phyloP scores from a whole-genome alignment of 2,329 filamentous ascomycete species.

The Alternaria arbusti region DNA sequence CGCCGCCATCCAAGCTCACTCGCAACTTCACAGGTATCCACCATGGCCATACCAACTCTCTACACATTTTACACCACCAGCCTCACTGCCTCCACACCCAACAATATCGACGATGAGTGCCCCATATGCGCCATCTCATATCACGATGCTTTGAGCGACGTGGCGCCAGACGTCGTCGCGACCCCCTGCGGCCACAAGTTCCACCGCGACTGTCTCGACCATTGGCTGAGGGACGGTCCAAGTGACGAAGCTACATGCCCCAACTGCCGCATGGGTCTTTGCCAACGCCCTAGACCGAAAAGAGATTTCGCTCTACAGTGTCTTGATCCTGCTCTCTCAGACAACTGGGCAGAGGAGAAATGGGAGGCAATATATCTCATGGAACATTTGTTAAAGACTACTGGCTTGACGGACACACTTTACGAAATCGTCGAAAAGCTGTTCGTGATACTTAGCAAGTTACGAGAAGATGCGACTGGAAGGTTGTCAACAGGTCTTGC shows the following conservation, averaged over 20 bases:
- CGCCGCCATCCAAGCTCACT: not conserved
- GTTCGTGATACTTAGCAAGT: not conserved
- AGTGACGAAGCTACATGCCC: not conserved
- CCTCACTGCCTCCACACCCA: not conserved
- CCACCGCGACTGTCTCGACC: not conserved
- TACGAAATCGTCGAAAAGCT: not conserved
- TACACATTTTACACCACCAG: not conserved
- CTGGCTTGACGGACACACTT: not conserved
- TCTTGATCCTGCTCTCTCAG: not conserved
- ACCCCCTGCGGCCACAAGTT: not conserved
- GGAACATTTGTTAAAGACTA: not conserved
- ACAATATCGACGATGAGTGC: not conserved
- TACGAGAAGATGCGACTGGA: not conserved
- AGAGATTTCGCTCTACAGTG: not conserved
- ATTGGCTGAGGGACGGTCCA: not conserved
- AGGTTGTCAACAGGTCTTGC: not conserved
- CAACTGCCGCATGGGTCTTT: not conserved
- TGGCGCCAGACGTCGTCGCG: not conserved
- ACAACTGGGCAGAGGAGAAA: not conserved
- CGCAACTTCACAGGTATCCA: too few species aligned
- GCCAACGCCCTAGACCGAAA: not conserved
- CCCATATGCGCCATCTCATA: not conserved
- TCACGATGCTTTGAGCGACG: not conserved
- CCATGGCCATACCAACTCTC: not conserved
- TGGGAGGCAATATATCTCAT: not conserved